phyloP scores from a whole-genome alignment of 1,139 yeast genomes.

The Diutina mesorugosa region DNA sequence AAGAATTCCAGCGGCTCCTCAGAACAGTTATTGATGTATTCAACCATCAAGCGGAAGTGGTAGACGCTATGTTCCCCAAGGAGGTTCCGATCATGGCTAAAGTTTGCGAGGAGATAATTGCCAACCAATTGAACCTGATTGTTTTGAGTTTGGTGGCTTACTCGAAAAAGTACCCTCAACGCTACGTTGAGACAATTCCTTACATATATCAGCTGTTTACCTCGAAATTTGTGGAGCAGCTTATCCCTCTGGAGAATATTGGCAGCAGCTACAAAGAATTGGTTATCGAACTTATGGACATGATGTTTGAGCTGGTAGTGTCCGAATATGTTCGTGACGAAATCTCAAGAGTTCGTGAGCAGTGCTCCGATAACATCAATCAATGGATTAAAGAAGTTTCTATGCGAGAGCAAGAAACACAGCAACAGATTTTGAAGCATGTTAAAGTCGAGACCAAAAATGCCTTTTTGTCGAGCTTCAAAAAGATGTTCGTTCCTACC shows the following conservation, averaged over 20 bases:
- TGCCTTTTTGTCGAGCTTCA: conserved; percentile 44
- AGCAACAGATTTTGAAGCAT: conserved; percentile 24
- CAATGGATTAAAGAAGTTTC: conserved; percentile 24
- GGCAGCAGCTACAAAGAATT: conserved; percentile 21
- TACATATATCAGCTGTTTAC: conserved; percentile 18
- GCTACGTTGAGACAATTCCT: conserved; percentile 14
- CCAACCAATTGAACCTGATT: conserved; percentile 28
- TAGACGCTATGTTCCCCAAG: conserved; percentile 28
- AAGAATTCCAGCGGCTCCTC: conserved; percentile 13
- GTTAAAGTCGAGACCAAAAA: conserved; percentile 30
- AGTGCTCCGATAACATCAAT: conserved; percentile 14
- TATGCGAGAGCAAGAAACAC: conserved; percentile 27
- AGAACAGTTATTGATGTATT: conserved; percentile 18
- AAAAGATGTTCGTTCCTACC: conserved; percentile 39
- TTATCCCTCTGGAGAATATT: conserved; percentile 18
- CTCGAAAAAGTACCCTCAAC: conserved; percentile 12
- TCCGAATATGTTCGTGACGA: conserved; percentile 41
- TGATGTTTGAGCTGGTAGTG: conserved; percentile 32
- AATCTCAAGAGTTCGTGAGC: conserved; percentile 16
- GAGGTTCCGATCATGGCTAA: conserved; percentile 35
- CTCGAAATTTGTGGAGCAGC: conserved; percentile 12
- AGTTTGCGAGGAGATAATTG: conserved; percentile 31
- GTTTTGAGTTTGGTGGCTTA: conserved; percentile 17
- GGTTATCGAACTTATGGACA: conserved; percentile 30
- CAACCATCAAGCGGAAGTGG: conserved; percentile 21